These are phyloP conservation scores for Panus rudis DNA, from an alignment of 768 basidiomycete genomes.

Conservation along the genomic window DNA sequence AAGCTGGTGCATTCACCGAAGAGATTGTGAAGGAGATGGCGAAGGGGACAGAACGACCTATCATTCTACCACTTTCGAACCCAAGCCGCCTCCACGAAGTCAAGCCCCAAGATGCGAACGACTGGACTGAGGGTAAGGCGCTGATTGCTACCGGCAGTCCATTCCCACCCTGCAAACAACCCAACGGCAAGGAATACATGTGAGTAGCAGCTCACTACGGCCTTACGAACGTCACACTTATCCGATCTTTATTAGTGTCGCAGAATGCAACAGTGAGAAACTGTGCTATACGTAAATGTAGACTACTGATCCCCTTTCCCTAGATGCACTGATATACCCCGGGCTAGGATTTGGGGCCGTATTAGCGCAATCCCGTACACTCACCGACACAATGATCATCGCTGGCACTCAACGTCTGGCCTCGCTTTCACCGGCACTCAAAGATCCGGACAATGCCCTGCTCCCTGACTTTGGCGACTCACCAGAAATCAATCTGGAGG, in stretches of 20 bases:
- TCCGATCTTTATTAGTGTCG: constrained; percentile 39
- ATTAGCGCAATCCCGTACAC: constrained; percentile 49
- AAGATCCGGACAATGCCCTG: constrained; percentile 63
- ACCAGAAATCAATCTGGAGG: constrained; percentile 66
- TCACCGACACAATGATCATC: constrained; percentile 87
- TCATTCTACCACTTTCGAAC: constrained; percentile 82
- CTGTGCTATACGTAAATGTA: background rate
- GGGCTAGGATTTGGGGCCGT: constrained; percentile 81
- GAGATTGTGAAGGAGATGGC: constrained; percentile 66
- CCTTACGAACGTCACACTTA: background rate
- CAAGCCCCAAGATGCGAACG: constrained; percentile 58
- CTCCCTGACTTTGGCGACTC: constrained; percentile 75
- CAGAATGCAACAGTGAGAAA: constrained; percentile 60
- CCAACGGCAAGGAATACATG: constrained; percentile 60
- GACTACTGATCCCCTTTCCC: background rate
- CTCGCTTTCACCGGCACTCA: constrained; percentile 64
- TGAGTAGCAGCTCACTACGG: constrained; percentile 28
- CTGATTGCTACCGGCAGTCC: constrained; percentile 82
- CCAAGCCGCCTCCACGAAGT: constrained; percentile 75
- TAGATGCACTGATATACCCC: constrained; percentile 76
- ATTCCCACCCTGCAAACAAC: constrained; percentile 66
- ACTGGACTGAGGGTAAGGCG: constrained; percentile 77
- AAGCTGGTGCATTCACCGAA: constrained; percentile 70
- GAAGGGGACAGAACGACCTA: constrained; percentile 61
- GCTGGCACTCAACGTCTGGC: constrained; percentile 73